Evolutionary conservation across 257 asterid species (phyloP).

Genomic region (Gentiana macrophylla): DNA sequence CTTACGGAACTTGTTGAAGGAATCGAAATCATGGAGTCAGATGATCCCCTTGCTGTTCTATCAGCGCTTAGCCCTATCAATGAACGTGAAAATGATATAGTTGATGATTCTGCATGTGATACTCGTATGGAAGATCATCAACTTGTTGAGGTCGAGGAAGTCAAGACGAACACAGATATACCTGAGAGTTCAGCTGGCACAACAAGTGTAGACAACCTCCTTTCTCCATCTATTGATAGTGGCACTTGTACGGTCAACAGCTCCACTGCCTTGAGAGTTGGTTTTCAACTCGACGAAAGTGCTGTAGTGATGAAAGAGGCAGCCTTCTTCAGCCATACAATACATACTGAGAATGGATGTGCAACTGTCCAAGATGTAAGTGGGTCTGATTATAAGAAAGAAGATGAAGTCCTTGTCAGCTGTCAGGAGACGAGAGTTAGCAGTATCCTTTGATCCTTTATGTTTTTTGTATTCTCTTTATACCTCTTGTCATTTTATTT

Average conservation of each 20-base stretch:
- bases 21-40: constrained; percentile 41
- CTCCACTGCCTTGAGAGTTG: constrained; percentile 14
- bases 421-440: constrained; percentile 30
- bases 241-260: constrained; percentile 22
- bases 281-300: constrained; percentile 29
- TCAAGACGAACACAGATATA: constrained; percentile 23
- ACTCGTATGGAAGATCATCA: constrained; percentile 19
- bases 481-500: constrained; percentile 1
- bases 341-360: constrained; percentile 29
- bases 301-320: constrained; percentile 23
- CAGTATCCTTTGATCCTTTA: constrained; percentile 34
- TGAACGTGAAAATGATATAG: constrained; percentile 27
- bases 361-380: constrained; percentile 29
- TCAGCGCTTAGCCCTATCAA: constrained; percentile 34
- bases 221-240: constrained; percentile 20
- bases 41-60: constrained; percentile 37
- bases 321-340: constrained; percentile 12
- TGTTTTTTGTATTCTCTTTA: neutral
- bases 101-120: constrained; percentile 19
- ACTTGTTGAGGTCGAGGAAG: constrained; percentile 23
- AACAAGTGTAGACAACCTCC: constrained; percentile 30
- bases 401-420: constrained; percentile 20
- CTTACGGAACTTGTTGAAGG: constrained; percentile 3
- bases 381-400: constrained; percentile 23
- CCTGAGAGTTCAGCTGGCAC: constrained; percentile 18